A percentile compares a stretch with the other conserved stretches of the same genome.
These are phyloP conservation scores for Phylloporus sp. DNA, from an alignment of 768 basidiomycete species.

Conservation along the genomic window DNA sequence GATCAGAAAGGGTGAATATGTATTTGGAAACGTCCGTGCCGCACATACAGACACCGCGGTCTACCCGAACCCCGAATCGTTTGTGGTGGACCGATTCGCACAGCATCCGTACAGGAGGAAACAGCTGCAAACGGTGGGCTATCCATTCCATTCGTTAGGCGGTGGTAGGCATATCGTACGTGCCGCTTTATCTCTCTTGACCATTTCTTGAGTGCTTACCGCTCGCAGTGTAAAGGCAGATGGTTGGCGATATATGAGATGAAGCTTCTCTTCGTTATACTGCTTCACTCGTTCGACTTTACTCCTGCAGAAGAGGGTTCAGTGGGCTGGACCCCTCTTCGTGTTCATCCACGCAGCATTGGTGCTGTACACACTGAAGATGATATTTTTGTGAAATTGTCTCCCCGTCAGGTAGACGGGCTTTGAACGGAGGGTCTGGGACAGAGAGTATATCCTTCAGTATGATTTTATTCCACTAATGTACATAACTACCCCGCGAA, in stretches of 20 bases:
- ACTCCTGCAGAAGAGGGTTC: too few relatives aligned
- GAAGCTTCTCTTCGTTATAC: too few relatives aligned
- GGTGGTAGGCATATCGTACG: constrained; percentile 18
- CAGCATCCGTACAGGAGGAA: constrained; percentile 10
- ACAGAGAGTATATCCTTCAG: too few relatives aligned
- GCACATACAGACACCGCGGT: constrained; percentile 13
- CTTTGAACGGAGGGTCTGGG: not conserved
- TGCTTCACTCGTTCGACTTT: too few relatives aligned
- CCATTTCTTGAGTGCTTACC: not conserved
- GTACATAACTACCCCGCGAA: too few relatives aligned
- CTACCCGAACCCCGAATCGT: constrained; percentile 12
- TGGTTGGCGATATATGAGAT: constrained; percentile 24
- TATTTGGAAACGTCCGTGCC: constrained; percentile 17
- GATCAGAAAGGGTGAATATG: constrained; percentile 18
- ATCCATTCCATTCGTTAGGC: constrained; percentile 13
- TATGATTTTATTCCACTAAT: too few relatives aligned
- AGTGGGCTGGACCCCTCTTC: too few relatives aligned
- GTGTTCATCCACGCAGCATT: too few relatives aligned
- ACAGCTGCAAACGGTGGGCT: constrained; percentile 8
- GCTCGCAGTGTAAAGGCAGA: constrained; percentile 20
- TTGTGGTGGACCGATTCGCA: constrained; percentile 19
- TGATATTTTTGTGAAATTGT: constrained; percentile 8
- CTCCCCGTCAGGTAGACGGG: not conserved
- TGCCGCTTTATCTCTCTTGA: not conserved
- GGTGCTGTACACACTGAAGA: constrained; percentile 17